phyloP scores from a whole-genome alignment of 192 early-diverging fungal genomes.

The Coemansia sp. region DNA sequence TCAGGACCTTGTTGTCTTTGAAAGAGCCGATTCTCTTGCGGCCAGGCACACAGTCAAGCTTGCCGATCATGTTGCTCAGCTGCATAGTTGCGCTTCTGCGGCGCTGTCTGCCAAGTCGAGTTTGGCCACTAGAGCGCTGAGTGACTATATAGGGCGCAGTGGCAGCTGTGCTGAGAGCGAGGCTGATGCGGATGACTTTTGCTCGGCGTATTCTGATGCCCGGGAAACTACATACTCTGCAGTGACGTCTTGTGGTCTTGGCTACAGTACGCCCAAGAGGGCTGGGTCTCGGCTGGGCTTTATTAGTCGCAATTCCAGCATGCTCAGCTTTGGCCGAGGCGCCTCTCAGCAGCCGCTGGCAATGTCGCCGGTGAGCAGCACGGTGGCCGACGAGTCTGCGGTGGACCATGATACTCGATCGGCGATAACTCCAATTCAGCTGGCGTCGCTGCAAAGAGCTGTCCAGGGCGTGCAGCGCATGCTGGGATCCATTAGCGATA shows the following conservation, averaged over 20 bases:
- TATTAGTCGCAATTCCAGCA: neutral
- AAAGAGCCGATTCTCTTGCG: conserved; percentile 1
- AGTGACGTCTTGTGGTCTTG: neutral
- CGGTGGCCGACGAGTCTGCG: neutral
- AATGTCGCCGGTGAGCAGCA: conserved; percentile 14
- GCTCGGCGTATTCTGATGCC: conserved; percentile 35
- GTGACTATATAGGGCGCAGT: conserved; percentile 11
- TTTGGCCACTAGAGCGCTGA: neutral
- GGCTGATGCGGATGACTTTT: conserved; percentile 36
- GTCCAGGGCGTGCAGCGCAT: conserved; percentile 53
- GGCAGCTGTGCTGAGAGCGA: conserved; percentile 15
- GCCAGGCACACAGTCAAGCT: neutral
- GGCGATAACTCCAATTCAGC: conserved; percentile 32
- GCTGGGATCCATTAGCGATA: conserved; percentile 49
- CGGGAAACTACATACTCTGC: neutral
- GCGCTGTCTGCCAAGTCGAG: neutral
- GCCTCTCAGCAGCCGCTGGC: neutral
- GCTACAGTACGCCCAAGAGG: neutral
- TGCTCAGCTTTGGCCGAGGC: neutral
- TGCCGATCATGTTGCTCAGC: neutral
- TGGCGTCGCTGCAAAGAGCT: conserved; percentile 52
- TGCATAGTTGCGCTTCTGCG: neutral
- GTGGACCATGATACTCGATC: neutral
- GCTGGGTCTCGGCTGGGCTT: conserved; percentile 16
- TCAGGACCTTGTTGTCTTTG: neutral